phyloP scores from a whole-genome alignment of 257 asterid genomes.

The Solanum peruvianum region DNA sequence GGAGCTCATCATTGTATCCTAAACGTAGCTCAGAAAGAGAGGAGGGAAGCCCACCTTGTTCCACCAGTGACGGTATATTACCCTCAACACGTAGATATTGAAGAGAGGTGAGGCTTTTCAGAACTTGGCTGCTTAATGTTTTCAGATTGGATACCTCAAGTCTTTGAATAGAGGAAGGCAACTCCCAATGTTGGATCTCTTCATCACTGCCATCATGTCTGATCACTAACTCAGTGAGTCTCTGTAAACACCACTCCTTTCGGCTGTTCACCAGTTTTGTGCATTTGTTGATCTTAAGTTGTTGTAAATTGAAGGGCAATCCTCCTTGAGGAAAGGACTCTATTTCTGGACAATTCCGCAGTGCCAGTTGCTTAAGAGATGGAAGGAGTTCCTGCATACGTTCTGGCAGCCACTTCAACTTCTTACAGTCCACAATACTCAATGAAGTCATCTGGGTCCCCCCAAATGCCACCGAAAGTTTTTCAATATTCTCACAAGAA shows the following conservation, averaged over 20 bases:
- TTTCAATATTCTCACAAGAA: too few relatives aligned
- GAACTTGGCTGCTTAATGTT: neutral
- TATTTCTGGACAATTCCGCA: neutral
- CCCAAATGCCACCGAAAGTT: too few relatives aligned
- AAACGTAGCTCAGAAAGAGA: too few relatives aligned
- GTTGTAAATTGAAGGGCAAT: neutral
- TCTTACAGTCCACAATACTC: neutral
- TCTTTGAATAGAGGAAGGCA: neutral
- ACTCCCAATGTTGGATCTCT: neutral
- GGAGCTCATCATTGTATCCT: neutral
- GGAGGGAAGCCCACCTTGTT: neutral
- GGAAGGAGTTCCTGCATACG: too few relatives aligned
- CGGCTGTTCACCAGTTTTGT: neutral
- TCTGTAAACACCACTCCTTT: neutral
- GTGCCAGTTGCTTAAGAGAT: too few relatives aligned
- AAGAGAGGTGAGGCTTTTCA: neutral
- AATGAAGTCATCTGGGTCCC: too few relatives aligned
- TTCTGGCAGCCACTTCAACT: neutral
- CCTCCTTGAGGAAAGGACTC: neutral
- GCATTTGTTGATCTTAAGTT: fast-evolving
- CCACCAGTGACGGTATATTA: neutral
- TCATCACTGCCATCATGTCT: too few relatives aligned
- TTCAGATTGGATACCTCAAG: fast-evolving
- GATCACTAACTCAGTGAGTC: fast-evolving
- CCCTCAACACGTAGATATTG: neutral